Conservation (phyloP, 1,139 yeast species). For the Geotrichum candidum region DNA sequence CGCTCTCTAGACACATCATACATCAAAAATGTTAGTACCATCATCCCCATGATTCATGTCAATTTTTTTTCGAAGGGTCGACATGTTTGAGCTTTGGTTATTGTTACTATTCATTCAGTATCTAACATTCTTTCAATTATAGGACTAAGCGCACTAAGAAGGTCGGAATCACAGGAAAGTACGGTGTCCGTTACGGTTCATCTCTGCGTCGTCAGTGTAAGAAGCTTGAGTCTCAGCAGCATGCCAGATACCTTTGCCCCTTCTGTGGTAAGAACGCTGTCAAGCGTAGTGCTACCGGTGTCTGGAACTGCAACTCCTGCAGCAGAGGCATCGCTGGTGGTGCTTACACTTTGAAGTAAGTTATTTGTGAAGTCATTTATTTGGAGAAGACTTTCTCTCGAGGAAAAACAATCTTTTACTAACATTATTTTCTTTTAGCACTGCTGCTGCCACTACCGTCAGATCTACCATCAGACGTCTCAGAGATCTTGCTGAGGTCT, state of each 20-base stretch:
- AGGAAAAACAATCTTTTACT: neutral
- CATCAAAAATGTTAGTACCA: slow-evolving; percentile 14
- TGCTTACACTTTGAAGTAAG: slow-evolving; percentile 90
- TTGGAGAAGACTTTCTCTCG: neutral
- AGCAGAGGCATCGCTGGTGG: slow-evolving; percentile 98
- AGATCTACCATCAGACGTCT: slow-evolving; percentile 99
- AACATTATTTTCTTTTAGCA: slow-evolving; percentile 10
- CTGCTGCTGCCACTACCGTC: slow-evolving; percentile 92
- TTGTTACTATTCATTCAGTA: neutral
- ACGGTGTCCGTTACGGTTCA: slow-evolving; percentile 99
- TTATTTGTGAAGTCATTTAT: neutral
- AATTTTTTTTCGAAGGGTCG: neutral
- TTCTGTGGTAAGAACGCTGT: slow-evolving; percentile 99
- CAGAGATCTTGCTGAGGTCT: slow-evolving; percentile 54
- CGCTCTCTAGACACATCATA: slow-evolving; percentile 11
- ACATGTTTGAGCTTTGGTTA: neutral
- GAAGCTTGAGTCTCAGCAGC: slow-evolving; percentile 98
- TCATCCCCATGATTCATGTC: neutral
- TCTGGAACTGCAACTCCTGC: slow-evolving; percentile 97
- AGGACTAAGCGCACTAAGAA: slow-evolving; percentile 99
- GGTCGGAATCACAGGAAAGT: slow-evolving; percentile 99
- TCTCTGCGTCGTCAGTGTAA: slow-evolving; percentile 99
- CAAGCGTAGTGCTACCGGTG: slow-evolving; percentile 97
- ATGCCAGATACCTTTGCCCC: slow-evolving; percentile 97
- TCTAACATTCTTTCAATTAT: neutral